Conservation (phyloP, 331 rosid genomes). For the Malus hybrid region DNA sequence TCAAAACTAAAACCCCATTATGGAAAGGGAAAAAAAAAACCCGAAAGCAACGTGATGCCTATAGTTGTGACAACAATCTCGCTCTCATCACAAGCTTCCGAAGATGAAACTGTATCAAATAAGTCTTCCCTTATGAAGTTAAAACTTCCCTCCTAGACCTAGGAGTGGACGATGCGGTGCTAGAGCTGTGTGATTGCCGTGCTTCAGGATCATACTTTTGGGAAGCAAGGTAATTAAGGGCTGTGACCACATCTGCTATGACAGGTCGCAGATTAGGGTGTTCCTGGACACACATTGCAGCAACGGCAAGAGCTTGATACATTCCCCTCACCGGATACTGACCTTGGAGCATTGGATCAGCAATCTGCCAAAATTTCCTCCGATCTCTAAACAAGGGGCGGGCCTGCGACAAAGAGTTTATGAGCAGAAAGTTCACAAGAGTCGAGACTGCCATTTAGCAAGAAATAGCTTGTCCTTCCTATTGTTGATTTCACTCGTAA, state of each 20-base stretch:
- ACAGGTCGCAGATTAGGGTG: constrained; percentile 37
- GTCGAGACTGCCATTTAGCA: not conserved
- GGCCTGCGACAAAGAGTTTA: constrained; percentile 20
- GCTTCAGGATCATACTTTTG: constrained; percentile 23
- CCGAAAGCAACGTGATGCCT: not conserved
- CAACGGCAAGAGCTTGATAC: constrained; percentile 39
- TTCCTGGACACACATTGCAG: constrained; percentile 45
- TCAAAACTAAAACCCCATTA: constrained; percentile 3
- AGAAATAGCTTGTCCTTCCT: not conserved
- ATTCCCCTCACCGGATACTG: constrained; percentile 38
- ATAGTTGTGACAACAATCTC: not conserved
- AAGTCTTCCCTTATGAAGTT: not conserved
- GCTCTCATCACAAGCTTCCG: not conserved
- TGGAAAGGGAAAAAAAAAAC: not conserved
- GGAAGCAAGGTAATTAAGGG: constrained; percentile 33
- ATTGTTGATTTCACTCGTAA: not conserved
- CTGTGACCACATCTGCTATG: constrained; percentile 36
- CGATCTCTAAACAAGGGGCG: constrained; percentile 35
- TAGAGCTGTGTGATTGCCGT: constrained; percentile 10
- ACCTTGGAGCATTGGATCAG: constrained; percentile 34
- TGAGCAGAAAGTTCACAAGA: not conserved
- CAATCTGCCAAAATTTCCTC: constrained; percentile 29
- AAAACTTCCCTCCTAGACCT: constrained; percentile 26
- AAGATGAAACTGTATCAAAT: not conserved
- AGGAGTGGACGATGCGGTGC: constrained; percentile 9